Base-by-base conservation (phyloP, 2,329 filamentous ascomycete species). In the Pseudogymnoascus sp. region DNA sequence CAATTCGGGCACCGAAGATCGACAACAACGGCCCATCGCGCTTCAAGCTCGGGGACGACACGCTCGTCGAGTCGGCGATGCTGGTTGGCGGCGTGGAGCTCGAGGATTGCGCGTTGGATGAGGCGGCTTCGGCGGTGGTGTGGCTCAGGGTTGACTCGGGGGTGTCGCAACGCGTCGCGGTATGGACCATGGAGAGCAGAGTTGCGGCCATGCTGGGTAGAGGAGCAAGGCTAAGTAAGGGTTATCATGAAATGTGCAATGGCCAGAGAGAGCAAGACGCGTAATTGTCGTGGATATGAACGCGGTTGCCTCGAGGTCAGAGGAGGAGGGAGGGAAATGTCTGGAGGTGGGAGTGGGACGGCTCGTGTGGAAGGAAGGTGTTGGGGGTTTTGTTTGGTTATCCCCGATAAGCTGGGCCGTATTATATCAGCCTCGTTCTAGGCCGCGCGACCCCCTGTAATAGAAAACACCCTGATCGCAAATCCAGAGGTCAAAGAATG, bases 61-160 rank as follows among this genome's bases (percentile, higher is more conserved):
- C 77, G 75, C 85, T 88, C 65, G 78, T 80, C 69, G 78, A 80
- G 73, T 89, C 87, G 71, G 82, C 83, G 68, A 87, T 77, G 68
- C 84, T 89, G 60, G 87, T 89, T 23, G 86, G 85, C 57, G 87
- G 87, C 64, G 87, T 89, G 19, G 84, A 87, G 9, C 70, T 71
- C 26, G 71, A 72, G 38, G 70, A 71, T 63, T 67, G 67, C 62
- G 67, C 64, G 62, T 70, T 69, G n/a, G 69, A 67, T 31, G 67
- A 64, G 40, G 65, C 26, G 35, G 66, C 64, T 57, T 72, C 71
- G 64, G 69, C 69, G 26, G 71, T 72, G 47, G 69, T 67, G 35
- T 64, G 61, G 60, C 71, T 73, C 10, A 67, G 47, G 23, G 68
- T 62, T 9, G 72, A 73, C 40, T 71, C 69, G 19, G 68, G 21